Evolutionary conservation across 176 grass and related monocot genomes (phyloP), one percentile per base, ranked within the genome.

Genomic region (Phoenix dactylifera): DNA sequence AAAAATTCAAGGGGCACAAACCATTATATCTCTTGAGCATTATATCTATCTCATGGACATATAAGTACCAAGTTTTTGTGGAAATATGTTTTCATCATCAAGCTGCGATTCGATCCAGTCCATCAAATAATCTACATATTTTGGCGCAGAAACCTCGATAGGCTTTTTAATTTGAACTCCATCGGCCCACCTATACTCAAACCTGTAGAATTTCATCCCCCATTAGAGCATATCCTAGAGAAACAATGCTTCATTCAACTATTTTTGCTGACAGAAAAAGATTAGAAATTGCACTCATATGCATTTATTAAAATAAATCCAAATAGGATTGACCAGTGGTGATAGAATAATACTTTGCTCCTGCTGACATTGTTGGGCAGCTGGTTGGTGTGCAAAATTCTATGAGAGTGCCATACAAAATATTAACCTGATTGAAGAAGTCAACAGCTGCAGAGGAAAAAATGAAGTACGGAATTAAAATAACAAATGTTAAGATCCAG

Each of bases 361-460:
- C 87, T 22, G 93, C 93, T 57, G 93, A 83, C 93, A 98, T 98
- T 44, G 76, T 88, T 14, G 84, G 73, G 78, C 93, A 98, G 56
- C 80, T 92, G 59, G 81, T 64, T 70, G 84, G 63, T 18, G 93
- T 98, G 81, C 93, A 98, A 55, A 92, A 98, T 62, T 98, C 93
- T 66, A 82, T 75, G 22, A 98, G 72, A 50, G 93, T 98, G 72
- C 87, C 84, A 26, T 78, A 91, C 59, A 98, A 76, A 48, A 98
- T 60, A 76, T 80, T 98, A 28, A 88, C 84, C 79, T 98, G 93
- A 54, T 88, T 98, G 82, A 98, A 98, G 70, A 98, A 98, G 57
- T 98, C 93, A 58, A 91, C 87, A 50, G 87, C 93, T 97, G 84
- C 62, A 17, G 18, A 18, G 75, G 71, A 3, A 68, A 57, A 73